These are phyloP conservation scores for Gleditsia sinensis DNA, from an alignment of 306 rosid genomes.

Conservation along the genomic window DNA sequence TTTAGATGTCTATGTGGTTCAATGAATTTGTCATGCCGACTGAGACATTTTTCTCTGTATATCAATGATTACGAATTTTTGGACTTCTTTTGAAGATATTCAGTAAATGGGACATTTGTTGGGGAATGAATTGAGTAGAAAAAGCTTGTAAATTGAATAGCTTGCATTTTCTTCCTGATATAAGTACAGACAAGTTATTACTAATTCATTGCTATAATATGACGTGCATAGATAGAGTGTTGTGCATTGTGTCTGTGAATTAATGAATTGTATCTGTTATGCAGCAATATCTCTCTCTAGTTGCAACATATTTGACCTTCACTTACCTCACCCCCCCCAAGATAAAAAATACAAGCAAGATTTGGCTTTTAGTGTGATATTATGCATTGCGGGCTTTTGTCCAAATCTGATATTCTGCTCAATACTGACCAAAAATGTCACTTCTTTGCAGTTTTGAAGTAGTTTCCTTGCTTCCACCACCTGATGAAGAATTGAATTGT, in stretches of 20 bases:
- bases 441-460: constrained; percentile 43
- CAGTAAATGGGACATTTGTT: neutral
- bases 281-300: neutral
- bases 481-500: constrained; percentile 42
- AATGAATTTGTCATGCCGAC: neutral
- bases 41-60: neutral
- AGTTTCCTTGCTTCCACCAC: constrained; percentile 40
- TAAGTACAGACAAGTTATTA: neutral
- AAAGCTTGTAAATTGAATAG: neutral
- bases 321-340: neutral
- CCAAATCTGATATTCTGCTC: constrained; percentile 10
- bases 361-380: neutral
- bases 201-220: neutral
- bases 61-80: neutral
- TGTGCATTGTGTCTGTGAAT: neutral
- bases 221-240: neutral
- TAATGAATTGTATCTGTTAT: no score
- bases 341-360: neutral
- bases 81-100: neutral
- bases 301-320: neutral
- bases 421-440: constrained; percentile 24
- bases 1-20: neutral
- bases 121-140: neutral
- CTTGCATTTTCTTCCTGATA: neutral
- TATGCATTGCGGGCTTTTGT: neutral